Percentiles rank a stretch among this genome's conserved stretches.
Evolutionary conservation across 1,284 basidiomycete species (phyloP).

Genomic region (Pseudozyma hubeiensis): DNA sequence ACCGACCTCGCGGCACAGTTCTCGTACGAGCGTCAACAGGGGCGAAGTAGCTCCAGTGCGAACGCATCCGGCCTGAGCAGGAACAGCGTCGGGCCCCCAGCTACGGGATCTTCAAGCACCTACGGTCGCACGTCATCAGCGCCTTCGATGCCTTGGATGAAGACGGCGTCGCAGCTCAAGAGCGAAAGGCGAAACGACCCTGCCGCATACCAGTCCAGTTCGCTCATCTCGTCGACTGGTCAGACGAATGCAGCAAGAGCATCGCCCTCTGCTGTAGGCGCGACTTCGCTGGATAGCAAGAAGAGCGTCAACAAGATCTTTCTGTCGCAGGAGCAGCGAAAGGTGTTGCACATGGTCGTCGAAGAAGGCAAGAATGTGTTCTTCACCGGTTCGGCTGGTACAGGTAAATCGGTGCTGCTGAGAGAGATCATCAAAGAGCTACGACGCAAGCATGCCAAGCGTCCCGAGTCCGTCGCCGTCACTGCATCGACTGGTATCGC

Average conservation of each 20-base stretch:
- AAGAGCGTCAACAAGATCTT: constrained; percentile 55
- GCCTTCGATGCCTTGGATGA: constrained; percentile 34
- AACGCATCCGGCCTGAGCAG: not conserved
- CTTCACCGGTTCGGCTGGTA: constrained; percentile 94
- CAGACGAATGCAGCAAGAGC: constrained; percentile 6
- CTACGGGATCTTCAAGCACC: not conserved
- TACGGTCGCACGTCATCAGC: constrained; percentile 27
- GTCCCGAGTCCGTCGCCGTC: constrained; percentile 78
- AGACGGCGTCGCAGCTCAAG: constrained; percentile 41
- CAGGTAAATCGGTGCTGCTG: constrained; percentile 93
- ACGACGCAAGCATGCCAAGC: constrained; percentile 71
- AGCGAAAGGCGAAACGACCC: constrained; percentile 35
- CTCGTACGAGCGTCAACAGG: constrained; percentile 23
- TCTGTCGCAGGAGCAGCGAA: constrained; percentile 61
- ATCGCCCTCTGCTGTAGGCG: constrained; percentile 9
- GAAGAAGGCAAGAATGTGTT: constrained; percentile 78
- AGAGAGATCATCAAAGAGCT: constrained; percentile 83
- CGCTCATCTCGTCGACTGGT: constrained; percentile 17
- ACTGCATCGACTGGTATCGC: constrained; percentile 93
- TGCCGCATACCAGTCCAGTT: constrained; percentile 26
- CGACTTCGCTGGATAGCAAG: not conserved
- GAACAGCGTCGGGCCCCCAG: not conserved
- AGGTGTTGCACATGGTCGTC: constrained; percentile 62
- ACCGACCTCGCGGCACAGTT: constrained; percentile 26
- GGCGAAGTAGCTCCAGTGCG: not conserved